phyloP scores from a whole-genome alignment of 352 stramenopile species.

The Phytophthora boehmeriae region DNA sequence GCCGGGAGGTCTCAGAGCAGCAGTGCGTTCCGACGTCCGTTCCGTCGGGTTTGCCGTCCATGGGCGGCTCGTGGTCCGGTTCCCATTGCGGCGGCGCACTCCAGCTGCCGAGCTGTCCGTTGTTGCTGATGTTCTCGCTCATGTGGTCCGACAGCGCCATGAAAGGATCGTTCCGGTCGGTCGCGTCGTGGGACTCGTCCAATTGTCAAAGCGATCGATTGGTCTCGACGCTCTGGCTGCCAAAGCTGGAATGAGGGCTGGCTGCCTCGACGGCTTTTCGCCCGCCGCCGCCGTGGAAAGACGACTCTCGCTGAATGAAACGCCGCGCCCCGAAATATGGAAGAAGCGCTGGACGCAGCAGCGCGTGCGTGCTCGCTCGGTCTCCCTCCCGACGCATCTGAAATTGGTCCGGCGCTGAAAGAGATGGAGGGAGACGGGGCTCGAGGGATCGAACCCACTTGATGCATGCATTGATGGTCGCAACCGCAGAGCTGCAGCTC shows the following conservation, averaged over 20 bases:
- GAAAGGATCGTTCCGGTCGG: neutral
- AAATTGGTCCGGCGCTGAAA: neutral
- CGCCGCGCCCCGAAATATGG: conserved; percentile 8
- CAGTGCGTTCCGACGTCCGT: neutral
- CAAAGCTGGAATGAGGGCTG: conserved; percentile 3
- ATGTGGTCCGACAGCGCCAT: conserved; percentile 38
- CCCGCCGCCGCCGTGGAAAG: neutral
- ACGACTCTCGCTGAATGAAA: neutral
- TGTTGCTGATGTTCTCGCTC: conserved; percentile 38
- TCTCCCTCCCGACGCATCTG: neutral
- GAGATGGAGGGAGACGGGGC: neutral
- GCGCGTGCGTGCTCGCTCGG: neutral
- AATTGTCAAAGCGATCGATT: neutral
- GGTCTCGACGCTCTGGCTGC: conserved; percentile 1
- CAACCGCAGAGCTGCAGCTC: neutral
- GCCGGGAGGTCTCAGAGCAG: neutral
- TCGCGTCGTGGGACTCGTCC: neutral
- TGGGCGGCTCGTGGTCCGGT: conserved; percentile 33
- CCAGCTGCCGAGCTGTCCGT: conserved; percentile 4
- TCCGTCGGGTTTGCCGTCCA: conserved; percentile 21
- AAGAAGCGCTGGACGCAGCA: conserved; percentile 6
- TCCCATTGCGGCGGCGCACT: conserved; percentile 23
- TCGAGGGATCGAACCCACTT: neutral
- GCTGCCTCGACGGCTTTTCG: neutral
- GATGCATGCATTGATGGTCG: too few species aligned